These are phyloP conservation scores for Leishmania aethiopica DNA, from an alignment of 208 protist species.

Conservation along the genomic window DNA sequence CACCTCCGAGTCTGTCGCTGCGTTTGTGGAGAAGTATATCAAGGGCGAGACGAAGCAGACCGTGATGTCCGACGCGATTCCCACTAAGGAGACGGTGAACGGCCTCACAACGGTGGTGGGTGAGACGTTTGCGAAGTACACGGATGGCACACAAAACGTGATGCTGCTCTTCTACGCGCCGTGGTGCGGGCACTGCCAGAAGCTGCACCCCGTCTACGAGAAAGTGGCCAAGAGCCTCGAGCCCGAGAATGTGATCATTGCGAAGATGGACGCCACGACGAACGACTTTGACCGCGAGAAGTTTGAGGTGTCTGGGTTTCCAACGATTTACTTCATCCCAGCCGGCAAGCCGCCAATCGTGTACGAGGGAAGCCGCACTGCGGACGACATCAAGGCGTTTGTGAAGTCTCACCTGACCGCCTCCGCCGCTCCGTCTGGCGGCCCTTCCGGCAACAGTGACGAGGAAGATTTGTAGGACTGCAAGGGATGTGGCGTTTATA, in stretches of 20 bases:
- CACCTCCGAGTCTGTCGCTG: conserved; percentile 47
- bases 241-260: conserved; percentile 71
- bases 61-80: conserved; percentile 62
- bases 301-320: conserved; percentile 73
- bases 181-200: conserved; percentile 97
- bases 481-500: neutral
- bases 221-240: conserved; percentile 64
- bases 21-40: conserved; percentile 63
- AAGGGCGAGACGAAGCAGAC: conserved; percentile 49
- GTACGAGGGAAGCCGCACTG: conserved; percentile 81
- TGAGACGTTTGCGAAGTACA: conserved; percentile 56
- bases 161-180: conserved; percentile 96
- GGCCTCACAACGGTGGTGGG: conserved; percentile 87
- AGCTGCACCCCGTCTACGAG: conserved; percentile 87
- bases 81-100: conserved; percentile 67
- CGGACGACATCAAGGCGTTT: conserved; percentile 56
- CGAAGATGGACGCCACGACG: conserved; percentile 78
- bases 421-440: conserved; percentile 6
- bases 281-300: conserved; percentile 57
- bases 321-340: conserved; percentile 87
- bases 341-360: conserved; percentile 44
- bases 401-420: conserved; percentile 46
- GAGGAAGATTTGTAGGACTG: conserved; percentile 35
- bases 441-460: conserved; percentile 4
- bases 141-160: conserved; percentile 75